Evolutionary conservation across 371 early-diverging fungal genomes (phyloP), one percentile per base, ranked within the genome.

Genomic region (Rhizopus sp.): DNA sequence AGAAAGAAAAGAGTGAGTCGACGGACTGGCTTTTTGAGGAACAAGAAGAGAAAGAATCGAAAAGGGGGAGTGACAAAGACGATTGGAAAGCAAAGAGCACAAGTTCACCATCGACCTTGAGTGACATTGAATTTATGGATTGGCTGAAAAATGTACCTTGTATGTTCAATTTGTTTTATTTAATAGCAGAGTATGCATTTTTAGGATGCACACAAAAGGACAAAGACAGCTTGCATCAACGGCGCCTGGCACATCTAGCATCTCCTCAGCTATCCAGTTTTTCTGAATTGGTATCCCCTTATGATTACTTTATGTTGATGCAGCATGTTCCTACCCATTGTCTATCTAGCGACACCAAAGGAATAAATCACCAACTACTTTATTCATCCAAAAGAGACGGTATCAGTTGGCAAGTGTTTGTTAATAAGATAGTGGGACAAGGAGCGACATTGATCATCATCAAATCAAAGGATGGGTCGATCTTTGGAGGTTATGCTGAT

Each of bases 351-450:
- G 56, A 46, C 3, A 39, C 50, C 2, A 10, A 55, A 0, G 61
- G 66, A 42, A 8, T 73, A 0, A 49, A 59, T 7, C 77, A 77
- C 40, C n/a, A n/a, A n/a, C 66, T 83, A 0, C 17, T 88, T 0
- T 91, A 83, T 59, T n/a, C n/a, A n/a, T n/a, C n/a, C n/a, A n/a
- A n/a, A n/a, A n/a, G n/a, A n/a, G n/a, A n/a, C n/a, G n/a, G n/a
- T n/a, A n/a, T n/a, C n/a, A 77, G 85, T 60, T 81, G 93, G 93
- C 75, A 86, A 56, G 56, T 83, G 41, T 78, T 92, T 73, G 69
- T 71, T 30, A 59, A 75, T 56, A 55, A 50, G 1, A 50, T 77
- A 34, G 69, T 88, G 13, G 54, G 55, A 35, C 74, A 77, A 34
- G 89, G 88, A 10, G 74, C 83, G 30, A 69, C 79, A 12, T 38